Conservation (phyloP, 1,284 basidiomycete species). For the Moesziomyces sp. region DNA sequence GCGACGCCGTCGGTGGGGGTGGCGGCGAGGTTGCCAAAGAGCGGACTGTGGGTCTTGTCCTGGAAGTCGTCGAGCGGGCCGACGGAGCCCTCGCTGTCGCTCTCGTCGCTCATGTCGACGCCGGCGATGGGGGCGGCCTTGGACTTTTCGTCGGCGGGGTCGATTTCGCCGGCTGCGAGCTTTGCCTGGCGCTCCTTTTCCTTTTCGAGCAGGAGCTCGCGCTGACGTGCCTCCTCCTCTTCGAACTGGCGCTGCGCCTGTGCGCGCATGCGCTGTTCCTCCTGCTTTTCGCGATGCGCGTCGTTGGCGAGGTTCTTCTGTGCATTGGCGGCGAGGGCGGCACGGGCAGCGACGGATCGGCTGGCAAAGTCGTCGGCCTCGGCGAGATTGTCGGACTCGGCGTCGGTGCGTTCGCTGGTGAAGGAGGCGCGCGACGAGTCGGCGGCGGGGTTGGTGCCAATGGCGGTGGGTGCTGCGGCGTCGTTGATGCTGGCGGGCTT, state of each 20-base stretch:
- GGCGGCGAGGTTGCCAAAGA: conserved; percentile 48
- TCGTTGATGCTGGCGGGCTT: conserved; percentile 20
- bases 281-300: conserved; percentile 46
- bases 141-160: conserved; percentile 30
- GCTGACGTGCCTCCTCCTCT: conserved; percentile 58
- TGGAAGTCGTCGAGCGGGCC: conserved; percentile 41
- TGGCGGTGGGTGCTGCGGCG: not conserved
- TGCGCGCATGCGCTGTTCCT: conserved; percentile 48
- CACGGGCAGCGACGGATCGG: conserved; percentile 56
- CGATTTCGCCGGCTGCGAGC: conserved; percentile 45
- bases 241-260: conserved; percentile 57
- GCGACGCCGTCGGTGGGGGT: conserved; percentile 26
- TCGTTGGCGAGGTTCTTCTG: conserved; percentile 55
- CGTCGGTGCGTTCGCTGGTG: conserved; percentile 51
- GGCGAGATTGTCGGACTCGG: conserved; percentile 44
- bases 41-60: conserved; percentile 59
- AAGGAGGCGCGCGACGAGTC: conserved; percentile 43
- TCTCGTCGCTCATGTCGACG: conserved; percentile 65
- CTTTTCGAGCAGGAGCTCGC: conserved; percentile 47
- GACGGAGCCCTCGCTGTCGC: conserved; percentile 58
- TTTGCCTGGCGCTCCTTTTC: conserved; percentile 53
- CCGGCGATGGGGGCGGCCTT: conserved; percentile 59
- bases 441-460: conserved; percentile 16
- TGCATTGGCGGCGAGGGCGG: conserved; percentile 64
- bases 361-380: conserved; percentile 52